These are phyloP conservation scores for Thraustochytrium striatum DNA, from an alignment of 352 stramenopile genomes.

Conservation along the genomic window DNA sequence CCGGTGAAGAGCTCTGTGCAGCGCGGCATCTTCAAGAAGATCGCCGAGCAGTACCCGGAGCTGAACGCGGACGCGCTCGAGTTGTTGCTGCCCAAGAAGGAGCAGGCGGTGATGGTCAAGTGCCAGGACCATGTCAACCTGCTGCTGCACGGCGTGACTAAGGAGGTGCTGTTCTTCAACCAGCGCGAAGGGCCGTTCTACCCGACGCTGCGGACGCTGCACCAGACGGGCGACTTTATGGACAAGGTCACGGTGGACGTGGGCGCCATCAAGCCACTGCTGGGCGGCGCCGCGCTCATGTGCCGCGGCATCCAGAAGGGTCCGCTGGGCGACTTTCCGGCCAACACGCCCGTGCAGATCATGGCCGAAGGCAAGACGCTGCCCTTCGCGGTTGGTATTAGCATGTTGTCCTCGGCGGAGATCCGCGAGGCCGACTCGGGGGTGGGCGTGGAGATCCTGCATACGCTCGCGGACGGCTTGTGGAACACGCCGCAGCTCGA, in stretches of 20 bases:
- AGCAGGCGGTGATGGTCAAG: constrained; percentile 23
- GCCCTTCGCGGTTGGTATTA: constrained; percentile 42
- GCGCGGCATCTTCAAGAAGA: constrained; percentile 37
- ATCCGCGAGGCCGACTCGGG: constrained; percentile 28
- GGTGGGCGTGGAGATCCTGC: constrained; percentile 50
- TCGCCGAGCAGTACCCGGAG: constrained; percentile 47
- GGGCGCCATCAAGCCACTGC: constrained; percentile 46
- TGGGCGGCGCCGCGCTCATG: constrained; percentile 50
- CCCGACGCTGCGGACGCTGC: constrained; percentile 46
- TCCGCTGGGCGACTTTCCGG: constrained; percentile 23
- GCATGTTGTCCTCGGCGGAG: constrained; percentile 12
- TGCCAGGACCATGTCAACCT: constrained; percentile 50
- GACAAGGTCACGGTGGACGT: constrained; percentile 28
- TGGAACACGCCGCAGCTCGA: constrained; percentile 42
- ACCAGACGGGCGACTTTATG: constrained; percentile 51
- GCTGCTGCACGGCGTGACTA: neutral
- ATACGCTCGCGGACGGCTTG: constrained; percentile 47
- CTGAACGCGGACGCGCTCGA: constrained; percentile 35
- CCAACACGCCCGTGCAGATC: constrained; percentile 41
- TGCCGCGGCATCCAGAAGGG: constrained; percentile 44
- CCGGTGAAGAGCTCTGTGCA: constrained; percentile 48
- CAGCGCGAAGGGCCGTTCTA: constrained; percentile 49
- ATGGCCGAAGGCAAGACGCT: constrained; percentile 46
- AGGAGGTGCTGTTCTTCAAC: constrained; percentile 52
- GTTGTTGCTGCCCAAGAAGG: constrained; percentile 48